A percentile compares a stretch with the other conserved stretches of the same genome.
phyloP scores from a whole-genome alignment of 192 early-diverging fungal genomes.

The Linnemannia hyalina region DNA sequence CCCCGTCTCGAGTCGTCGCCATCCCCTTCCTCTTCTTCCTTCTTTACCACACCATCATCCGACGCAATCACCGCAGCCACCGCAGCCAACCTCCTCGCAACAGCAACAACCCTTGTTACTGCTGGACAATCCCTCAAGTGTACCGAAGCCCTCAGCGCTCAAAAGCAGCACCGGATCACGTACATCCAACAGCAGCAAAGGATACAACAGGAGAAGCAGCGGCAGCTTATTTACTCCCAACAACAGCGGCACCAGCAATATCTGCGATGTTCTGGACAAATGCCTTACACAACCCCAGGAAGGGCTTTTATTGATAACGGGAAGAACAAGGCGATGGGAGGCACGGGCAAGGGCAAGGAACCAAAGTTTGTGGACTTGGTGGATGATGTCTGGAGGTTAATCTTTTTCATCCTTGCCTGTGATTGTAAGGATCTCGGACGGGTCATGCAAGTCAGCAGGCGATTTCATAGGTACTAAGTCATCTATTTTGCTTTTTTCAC shows the following conservation, averaged over 20 bases:
- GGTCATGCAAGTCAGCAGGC: slow-evolving; percentile 35
- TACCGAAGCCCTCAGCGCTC: neutral
- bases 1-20: neutral
- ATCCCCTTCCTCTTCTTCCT: neutral
- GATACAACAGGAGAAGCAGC: slow-evolving; percentile 17
- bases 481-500: neutral
- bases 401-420: slow-evolving; percentile 33
- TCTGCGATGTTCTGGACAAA: neutral
- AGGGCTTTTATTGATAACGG: neutral
- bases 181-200: slow-evolving; percentile 10
- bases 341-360: neutral
- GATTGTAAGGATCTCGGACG: slow-evolving; percentile 41
- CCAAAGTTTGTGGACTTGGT: slow-evolving; percentile 18
- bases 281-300: neutral
- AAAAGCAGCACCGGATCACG: slow-evolving; percentile 8
- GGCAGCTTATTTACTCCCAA: slow-evolving; percentile 1
- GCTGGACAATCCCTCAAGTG: neutral
- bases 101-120: neutral
- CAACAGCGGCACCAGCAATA: slow-evolving; percentile 8
- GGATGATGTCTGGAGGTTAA: slow-evolving; percentile 44
- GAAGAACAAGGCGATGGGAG: neutral
- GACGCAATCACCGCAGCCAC: neutral
- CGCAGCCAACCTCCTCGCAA: neutral
- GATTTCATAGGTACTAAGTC: slow-evolving; percentile 37
- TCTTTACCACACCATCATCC: neutral